Percentiles rank a stretch among this genome's conserved stretches.
Evolutionary conservation across 2,329 filamentous ascomycete genomes (phyloP).

Genomic region (Fusarium compactum): DNA sequence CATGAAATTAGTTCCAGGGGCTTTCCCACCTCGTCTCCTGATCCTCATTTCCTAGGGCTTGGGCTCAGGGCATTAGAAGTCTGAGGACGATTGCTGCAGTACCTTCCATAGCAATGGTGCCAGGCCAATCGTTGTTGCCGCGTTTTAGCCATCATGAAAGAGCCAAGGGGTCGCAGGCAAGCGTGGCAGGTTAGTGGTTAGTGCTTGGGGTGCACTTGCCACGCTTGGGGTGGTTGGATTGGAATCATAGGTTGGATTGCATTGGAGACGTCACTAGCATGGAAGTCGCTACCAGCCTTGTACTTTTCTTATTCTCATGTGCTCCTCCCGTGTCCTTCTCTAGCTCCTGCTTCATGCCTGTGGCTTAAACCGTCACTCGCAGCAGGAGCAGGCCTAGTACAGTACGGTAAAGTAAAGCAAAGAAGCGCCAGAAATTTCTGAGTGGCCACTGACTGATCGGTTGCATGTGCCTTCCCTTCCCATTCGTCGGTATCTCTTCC

Average conservation of each 20-base stretch:
- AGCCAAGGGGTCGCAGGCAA: constrained; percentile 3
- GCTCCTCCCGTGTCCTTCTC: constrained; percentile 9
- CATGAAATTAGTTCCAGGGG: constrained; percentile 1
- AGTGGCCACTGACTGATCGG: constrained; percentile 28
- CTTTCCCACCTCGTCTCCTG: constrained; percentile 12
- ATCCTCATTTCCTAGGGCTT: constrained; percentile 12
- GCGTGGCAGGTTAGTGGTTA: background rate
- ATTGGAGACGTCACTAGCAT: constrained; percentile 33
- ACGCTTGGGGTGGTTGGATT: constrained; percentile 38
- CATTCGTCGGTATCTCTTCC: constrained; percentile 19
- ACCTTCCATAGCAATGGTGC: background rate
- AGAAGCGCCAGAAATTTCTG: constrained; percentile 31
- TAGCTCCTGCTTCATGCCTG: constrained; percentile 19
- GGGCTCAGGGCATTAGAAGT: constrained; percentile 1
- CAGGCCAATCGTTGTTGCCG: constrained; percentile 13
- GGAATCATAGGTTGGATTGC: constrained; percentile 22
- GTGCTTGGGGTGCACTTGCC: constrained; percentile 8
- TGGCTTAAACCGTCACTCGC: constrained; percentile 28
- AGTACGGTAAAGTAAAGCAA: background rate
- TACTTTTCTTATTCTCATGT: constrained; percentile 26
- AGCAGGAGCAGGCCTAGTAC: constrained; percentile 1
- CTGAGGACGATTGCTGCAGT: background rate
- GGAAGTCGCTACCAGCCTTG: constrained; percentile 34
- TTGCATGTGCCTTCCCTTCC: constrained; percentile 15
- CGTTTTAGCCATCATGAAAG: constrained; percentile 9